Percentiles rank a stretch among this genome's conserved stretches.
Conservation (phyloP, 164 flowering plant genomes). For the Berberis thunbergii region DNA sequence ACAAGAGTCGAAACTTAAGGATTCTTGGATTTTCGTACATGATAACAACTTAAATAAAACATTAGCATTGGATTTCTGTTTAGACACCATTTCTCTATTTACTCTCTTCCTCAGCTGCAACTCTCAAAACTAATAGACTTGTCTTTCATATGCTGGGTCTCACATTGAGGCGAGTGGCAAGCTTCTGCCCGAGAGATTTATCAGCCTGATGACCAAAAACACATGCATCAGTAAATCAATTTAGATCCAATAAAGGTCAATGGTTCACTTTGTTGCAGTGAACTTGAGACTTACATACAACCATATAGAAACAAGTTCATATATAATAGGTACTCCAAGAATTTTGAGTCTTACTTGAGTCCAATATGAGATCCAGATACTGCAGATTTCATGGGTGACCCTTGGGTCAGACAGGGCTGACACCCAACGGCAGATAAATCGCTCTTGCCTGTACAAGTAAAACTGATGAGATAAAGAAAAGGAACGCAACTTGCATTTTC, state of each 20-base stretch:
- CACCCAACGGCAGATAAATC: conserved; percentile 60
- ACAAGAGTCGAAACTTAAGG: no score
- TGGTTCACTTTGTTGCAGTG: background rate
- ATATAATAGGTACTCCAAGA: background rate
- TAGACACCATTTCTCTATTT: background rate
- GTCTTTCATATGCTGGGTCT: conserved; percentile 54
- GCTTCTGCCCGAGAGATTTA: conserved; percentile 78
- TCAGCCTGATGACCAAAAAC: conserved; percentile 43
- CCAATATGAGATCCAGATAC: conserved; percentile 85
- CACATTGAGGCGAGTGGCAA: conserved; percentile 71
- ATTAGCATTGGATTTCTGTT: background rate
- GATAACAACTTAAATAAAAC: conserved; percentile 1
- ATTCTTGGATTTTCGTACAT: background rate
- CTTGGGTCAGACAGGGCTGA: conserved; percentile 78
- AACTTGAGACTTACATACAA: background rate
- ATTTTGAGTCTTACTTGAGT: conserved; percentile 44
- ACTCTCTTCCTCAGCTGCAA: conserved; percentile 8
- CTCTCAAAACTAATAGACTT: conserved; percentile 6
- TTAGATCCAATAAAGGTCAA: background rate
- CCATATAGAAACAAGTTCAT: background rate
- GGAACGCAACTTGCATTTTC: no score
- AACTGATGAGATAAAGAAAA: background rate
- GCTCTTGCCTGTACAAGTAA: conserved; percentile 59
- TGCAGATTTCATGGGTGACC: conserved; percentile 77
- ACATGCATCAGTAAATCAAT: background rate